Evolutionary conservation across 768 basidiomycete species (phyloP).

Genomic region (Phlegmacium glaucopus): DNA sequence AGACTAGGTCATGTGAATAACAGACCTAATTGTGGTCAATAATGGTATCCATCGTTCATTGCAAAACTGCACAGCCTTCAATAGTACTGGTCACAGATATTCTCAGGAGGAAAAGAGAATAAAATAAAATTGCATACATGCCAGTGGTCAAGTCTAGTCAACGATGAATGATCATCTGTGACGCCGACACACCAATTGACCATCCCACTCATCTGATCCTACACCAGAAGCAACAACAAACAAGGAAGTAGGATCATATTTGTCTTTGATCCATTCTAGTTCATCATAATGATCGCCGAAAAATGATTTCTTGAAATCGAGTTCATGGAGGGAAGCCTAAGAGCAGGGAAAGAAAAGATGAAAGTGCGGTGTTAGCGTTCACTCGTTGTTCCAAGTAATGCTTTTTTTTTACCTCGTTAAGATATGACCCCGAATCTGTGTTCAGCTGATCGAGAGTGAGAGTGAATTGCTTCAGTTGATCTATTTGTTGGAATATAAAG

Average conservation of each 20-base stretch:
- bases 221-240: slow-evolving; percentile 47
- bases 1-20: too few species aligned
- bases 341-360: neutral
- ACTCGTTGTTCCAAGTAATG: too few species aligned
- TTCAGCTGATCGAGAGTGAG: slow-evolving; percentile 23
- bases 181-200: slow-evolving; percentile 22
- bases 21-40: too few species aligned
- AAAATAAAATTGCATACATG: too few species aligned
- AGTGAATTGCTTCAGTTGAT: slow-evolving; percentile 16
- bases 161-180: too few species aligned
- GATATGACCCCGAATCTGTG: slow-evolving; percentile 39
- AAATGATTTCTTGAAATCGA: slow-evolving; percentile 38
- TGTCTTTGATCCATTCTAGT: slow-evolving; percentile 39
- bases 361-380: neutral
- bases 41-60: too few species aligned
- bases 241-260: slow-evolving; percentile 41
- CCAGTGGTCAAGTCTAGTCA: too few species aligned
- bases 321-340: slow-evolving; percentile 44
- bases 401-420: slow-evolving; percentile 48
- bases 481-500: slow-evolving; percentile 14
- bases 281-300: slow-evolving; percentile 42
- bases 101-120: too few species aligned
- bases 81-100: too few species aligned
- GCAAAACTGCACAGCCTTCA: too few species aligned
- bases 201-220: slow-evolving; percentile 49